Evolutionary conservation across 108 stramenopile genomes (phyloP).

Genomic region (Pseudonitzschia multistriata): DNA sequence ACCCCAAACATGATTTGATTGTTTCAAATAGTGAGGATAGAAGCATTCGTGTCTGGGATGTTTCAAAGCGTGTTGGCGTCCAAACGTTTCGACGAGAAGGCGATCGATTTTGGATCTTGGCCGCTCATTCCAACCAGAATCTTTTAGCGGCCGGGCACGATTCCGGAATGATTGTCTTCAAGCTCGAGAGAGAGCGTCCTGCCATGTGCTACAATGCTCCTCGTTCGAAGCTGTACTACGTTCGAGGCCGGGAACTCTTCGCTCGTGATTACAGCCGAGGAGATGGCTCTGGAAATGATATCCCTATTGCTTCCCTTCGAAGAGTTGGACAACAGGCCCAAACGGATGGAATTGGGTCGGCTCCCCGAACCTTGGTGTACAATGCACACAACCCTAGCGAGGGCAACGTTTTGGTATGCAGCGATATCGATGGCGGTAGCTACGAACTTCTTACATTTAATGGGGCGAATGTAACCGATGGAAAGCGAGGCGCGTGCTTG

Average conservation of each 20-base stretch:
- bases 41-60: slow-evolving; percentile 98
- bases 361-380: slow-evolving; percentile 90
- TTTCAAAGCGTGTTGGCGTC: slow-evolving; percentile 94
- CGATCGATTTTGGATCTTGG: slow-evolving; percentile 98
- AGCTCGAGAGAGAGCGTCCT: slow-evolving; percentile 97
- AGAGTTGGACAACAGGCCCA: slow-evolving; percentile 90
- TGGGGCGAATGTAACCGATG: slow-evolving; percentile 81
- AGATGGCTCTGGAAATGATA: slow-evolving; percentile 72
- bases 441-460: slow-evolving; percentile 95
- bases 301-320: slow-evolving; percentile 87
- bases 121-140: slow-evolving; percentile 92
- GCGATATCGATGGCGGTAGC: slow-evolving; percentile 90
- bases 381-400: slow-evolving; percentile 94
- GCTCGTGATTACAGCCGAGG: slow-evolving; percentile 84
- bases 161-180: slow-evolving; percentile 99
- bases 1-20: slow-evolving; percentile 97
- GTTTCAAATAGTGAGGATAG: slow-evolving; percentile 98
- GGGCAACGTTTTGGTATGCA: slow-evolving; percentile 88
- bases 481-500: slow-evolving; percentile 89
- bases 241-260: slow-evolving; percentile 95
- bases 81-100: slow-evolving; percentile 98
- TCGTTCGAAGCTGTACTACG: slow-evolving; percentile 85
- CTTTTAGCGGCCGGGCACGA: slow-evolving; percentile 99
- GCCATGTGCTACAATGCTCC: slow-evolving; percentile 76
- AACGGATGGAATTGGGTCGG: slow-evolving; percentile 89